Evolutionary conservation across 179 eudicot genomes (phyloP).

Genomic region (Spinacia oleracea): DNA sequence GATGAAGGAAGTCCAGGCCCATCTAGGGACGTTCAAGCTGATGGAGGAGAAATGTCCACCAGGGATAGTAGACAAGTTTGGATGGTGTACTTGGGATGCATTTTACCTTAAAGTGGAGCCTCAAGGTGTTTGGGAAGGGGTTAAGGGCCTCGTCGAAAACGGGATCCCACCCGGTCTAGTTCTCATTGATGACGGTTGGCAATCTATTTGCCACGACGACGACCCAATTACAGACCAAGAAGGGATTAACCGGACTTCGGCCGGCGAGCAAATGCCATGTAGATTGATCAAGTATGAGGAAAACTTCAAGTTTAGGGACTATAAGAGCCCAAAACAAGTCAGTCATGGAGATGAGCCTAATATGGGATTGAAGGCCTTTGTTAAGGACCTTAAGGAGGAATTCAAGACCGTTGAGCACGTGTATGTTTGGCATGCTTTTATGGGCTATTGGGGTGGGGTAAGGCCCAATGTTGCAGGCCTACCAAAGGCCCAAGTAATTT

Average conservation of each 20-base stretch:
- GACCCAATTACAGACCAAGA: conserved; percentile 57
- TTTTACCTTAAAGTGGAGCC: conserved; percentile 83
- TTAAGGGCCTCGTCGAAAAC: conserved; percentile 60
- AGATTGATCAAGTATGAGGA: conserved; percentile 68
- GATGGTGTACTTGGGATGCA: conserved; percentile 99
- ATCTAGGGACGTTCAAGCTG: conserved; percentile 71
- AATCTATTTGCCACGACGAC: conserved; percentile 80
- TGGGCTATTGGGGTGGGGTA: conserved; percentile 95
- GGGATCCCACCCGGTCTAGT: conserved; percentile 89
- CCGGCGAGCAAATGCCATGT: conserved; percentile 95
- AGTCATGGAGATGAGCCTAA: conserved; percentile 32
- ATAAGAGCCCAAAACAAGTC: conserved; percentile 38
- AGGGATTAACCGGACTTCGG: conserved; percentile 71
- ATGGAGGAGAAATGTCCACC: conserved; percentile 73
- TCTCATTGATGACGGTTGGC: conserved; percentile 94
- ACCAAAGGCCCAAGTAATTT: conserved; percentile 51
- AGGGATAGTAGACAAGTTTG: conserved; percentile 78
- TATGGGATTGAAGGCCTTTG: conserved; percentile 78
- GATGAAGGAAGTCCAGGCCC: conserved; percentile 51
- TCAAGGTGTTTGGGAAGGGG: conserved; percentile 70
- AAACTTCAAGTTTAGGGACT: conserved; percentile 77
- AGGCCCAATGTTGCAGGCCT: conserved; percentile 59
- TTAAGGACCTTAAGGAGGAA: conserved; percentile 63
- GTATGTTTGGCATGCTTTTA: conserved; percentile 95
- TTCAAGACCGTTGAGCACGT: conserved; percentile 71